Base-by-base conservation (phyloP, 352 stramenopile species). In the Thalassiosira allenii region DNA sequence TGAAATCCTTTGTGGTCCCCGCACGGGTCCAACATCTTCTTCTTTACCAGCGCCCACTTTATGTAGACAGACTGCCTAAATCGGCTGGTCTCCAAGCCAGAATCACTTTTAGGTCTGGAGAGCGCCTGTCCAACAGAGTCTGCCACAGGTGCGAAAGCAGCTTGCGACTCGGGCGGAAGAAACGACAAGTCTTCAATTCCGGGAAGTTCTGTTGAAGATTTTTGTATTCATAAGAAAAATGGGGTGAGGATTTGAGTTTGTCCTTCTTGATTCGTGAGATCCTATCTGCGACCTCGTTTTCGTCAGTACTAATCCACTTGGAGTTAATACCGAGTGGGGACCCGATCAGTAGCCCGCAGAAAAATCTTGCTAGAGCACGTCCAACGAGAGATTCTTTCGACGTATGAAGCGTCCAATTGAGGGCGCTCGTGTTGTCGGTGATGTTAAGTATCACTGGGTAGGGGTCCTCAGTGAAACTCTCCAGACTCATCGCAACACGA, bases 11-110 rank as follows among this genome's bases (percentile, higher is more conserved):
- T 20, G 34, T 62, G 17, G 11, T 25, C 37, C 0, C 52, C 59
- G 17, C 61, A 67, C 22, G 71, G 71, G 17, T 80, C 62, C 14
- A 14, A 1, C 11, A 52, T 52, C 30, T 22, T 2, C 23, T 57
- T 62, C n/a, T n/a, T n/a, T 11, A 6, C 20, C 44, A 62, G 34
- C 17, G 17, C 47, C 17, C 30, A 80, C 2, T 69, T 61, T 22
- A 74, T 69, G 52, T 56, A 80, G 5, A 30, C 34, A 81, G 63
- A 56, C 52, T 75, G 63, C 54, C 64, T 44, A 75, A 51, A 52
- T 49, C 57, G 34, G 9, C 14, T 66, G 43, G 63, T 81, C 54
- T 65, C 56, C 70, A 70, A 0, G n/a, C 40, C 8, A 20, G 30
- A 54, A 75, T 41, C 34, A 29, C 9, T n/a, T 54, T 51, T 61